A percentile compares a stretch with the other conserved stretches of the same genome.
These are phyloP conservation scores for Penicillium coprophilum DNA, from an alignment of 495 filamentous ascomycete genomes.

Conservation along the genomic window DNA sequence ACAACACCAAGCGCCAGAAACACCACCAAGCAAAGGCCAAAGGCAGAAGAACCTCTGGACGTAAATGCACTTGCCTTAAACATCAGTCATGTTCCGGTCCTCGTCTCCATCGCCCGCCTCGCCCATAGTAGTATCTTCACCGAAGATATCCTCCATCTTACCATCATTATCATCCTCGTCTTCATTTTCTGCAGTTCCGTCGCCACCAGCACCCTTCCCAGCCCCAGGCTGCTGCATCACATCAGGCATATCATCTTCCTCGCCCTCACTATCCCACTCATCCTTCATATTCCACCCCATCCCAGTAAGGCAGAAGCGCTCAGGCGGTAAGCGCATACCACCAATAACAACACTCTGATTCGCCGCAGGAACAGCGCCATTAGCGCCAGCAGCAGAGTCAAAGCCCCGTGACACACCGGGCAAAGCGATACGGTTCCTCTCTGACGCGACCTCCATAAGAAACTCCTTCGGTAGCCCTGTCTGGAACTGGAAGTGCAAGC, in stretches of 20 bases:
- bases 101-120: slow-evolving; percentile 41
- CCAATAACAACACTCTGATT: slow-evolving; percentile 47
- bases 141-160: slow-evolving; percentile 61
- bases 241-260: slow-evolving; percentile 50
- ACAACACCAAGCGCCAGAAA: slow-evolving; percentile 28
- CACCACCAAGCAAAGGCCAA: slow-evolving; percentile 20
- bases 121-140: slow-evolving; percentile 51
- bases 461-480: slow-evolving; percentile 78
- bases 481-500: slow-evolving; percentile 65
- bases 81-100: slow-evolving; percentile 53
- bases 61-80: slow-evolving; percentile 21
- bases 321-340: slow-evolving; percentile 81
- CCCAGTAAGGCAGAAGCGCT: slow-evolving; percentile 88
- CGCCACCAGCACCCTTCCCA: slow-evolving; percentile 20
- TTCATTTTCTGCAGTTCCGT: slow-evolving; percentile 39
- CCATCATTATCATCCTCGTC: slow-evolving; percentile 55
- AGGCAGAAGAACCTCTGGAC: slow-evolving; percentile 5
- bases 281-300: slow-evolving; percentile 80
- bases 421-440: slow-evolving; percentile 77
- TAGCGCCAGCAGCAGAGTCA: slow-evolving; percentile 29
- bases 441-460: slow-evolving; percentile 75
- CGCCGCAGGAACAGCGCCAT: slow-evolving; percentile 17
- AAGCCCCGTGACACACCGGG: slow-evolving; percentile 74
- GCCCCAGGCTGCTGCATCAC: slow-evolving; percentile 22
- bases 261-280: slow-evolving; percentile 67